Base-by-base conservation (phyloP, 108 stramenopile genomes). In the Fragilariopsis cylindrus region DNA sequence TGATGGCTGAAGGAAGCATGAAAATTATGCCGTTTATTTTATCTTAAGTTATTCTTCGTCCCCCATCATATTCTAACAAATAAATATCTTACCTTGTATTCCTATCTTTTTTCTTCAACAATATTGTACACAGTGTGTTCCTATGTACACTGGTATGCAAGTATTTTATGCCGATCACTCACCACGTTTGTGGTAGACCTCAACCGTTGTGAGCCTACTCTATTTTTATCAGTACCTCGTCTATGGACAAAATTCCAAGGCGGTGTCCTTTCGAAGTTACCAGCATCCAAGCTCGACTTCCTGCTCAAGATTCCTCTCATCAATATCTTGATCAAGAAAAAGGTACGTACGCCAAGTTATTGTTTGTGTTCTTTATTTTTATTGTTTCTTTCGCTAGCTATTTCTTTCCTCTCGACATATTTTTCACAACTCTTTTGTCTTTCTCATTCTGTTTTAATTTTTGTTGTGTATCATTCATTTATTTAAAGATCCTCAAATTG, bases 201-300 rank as follows among this genome's bases (percentile, higher is more conserved):
- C n/a, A 81, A 81, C 48, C 85, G 91, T 15, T 82, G 82, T 76
- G 70, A 78, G 57, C 91, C 91, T 13, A 92, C 88, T 5, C 53
- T 92, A 48, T 92, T 92, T 64, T 49, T 89, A 62, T 89, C 88
- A 46, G 91, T 92, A 45, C 91, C 90, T 55, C 88, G 91, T 69
- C 72, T 92, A 11, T 92, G 91, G 91, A 92, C 91, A 16, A 92
- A 92, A 69, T 92, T 92, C 78, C 87, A 89, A 72, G 75, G 81
- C 48, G 91, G 91, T 44, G 91, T 92, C 39, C 89, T 90, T 63
- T 66, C 72, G 44, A 92, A 92, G 62, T 82, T 87, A 84, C 83
- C 88, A 1, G 83, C 85, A 45, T 68, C 75, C 70, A 89, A 88
- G 68, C 69, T 92, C 53, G 76, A 80, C 12, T 75, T 80, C 16